These are phyloP conservation scores for Haplosporangium sp. DNA, from an alignment of 371 early-diverging fungal species.

Conservation along the genomic window DNA sequence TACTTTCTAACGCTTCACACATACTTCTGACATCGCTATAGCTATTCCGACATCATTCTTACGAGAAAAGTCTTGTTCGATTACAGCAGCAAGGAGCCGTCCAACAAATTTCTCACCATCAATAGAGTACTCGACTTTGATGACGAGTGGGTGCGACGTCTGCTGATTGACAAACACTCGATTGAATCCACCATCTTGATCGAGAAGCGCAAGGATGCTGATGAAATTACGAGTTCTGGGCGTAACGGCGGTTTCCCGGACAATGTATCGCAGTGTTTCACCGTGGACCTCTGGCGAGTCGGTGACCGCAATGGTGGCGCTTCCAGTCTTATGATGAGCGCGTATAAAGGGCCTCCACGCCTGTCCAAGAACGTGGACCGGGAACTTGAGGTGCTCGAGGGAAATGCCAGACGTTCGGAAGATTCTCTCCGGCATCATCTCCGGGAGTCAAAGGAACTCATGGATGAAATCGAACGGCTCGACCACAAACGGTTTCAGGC, in stretches of 20 bases:
- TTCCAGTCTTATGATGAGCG: constrained; percentile 50
- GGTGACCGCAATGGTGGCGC: constrained; percentile 66
- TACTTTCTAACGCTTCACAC: neutral
- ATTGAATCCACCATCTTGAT: constrained; percentile 88
- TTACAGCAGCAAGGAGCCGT: constrained; percentile 79
- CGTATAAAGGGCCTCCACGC: constrained; percentile 63
- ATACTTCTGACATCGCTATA: constrained; percentile 8
- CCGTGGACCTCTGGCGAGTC: constrained; percentile 71
- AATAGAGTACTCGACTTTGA: constrained; percentile 75
- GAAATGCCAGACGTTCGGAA: constrained; percentile 29
- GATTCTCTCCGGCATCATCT: constrained; percentile 26
- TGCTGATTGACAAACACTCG: constrained; percentile 76
- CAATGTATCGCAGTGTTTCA: constrained; percentile 79
- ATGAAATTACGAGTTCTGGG: constrained; percentile 70
- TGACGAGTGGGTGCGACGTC: constrained; percentile 80
- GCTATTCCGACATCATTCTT: constrained; percentile 65
- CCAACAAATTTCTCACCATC: constrained; percentile 69
- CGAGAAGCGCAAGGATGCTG: constrained; percentile 76
- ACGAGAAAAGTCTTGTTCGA: constrained; percentile 76
- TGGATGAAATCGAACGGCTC: constrained; percentile 17
- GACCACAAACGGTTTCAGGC: constrained; percentile 19
- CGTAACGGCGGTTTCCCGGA: constrained; percentile 63
- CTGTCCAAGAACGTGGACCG: constrained; percentile 60
- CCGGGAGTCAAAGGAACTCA: constrained; percentile 37
- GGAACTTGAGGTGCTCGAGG: constrained; percentile 55